phyloP scores from a whole-genome alignment of 306 rosid species.

The Dalbergia cultrata region DNA sequence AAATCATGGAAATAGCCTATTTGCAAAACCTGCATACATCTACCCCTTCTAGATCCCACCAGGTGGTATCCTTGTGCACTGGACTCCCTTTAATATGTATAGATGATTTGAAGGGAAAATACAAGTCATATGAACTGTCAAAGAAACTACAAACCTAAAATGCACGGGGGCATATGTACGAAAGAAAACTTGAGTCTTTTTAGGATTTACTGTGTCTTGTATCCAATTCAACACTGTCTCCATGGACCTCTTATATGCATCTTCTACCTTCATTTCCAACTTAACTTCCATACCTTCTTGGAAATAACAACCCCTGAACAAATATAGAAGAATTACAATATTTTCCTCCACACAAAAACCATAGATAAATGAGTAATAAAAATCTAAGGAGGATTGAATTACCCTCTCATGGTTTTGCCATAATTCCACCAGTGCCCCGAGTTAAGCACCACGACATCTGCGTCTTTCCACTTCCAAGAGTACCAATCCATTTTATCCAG shows the following conservation, averaged over 20 bases:
- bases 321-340: constrained; percentile 11
- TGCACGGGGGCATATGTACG: constrained; percentile 91
- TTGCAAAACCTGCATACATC: too few species aligned
- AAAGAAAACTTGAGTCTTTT: constrained; percentile 76
- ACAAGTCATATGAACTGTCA: constrained; percentile 1
- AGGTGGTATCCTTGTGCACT: too few species aligned
- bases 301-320: constrained; percentile 84
- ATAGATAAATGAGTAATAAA: background rate
- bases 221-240: constrained; percentile 78
- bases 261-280: constrained; percentile 73
- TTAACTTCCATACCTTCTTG: constrained; percentile 76
- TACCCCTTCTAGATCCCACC: too few species aligned
- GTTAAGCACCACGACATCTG: constrained; percentile 78
- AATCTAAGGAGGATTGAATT: constrained; percentile 37
- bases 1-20: too few species aligned
- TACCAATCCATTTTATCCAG: constrained; percentile 92
- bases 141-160: constrained; percentile 71
- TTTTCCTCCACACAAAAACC: background rate
- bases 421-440: constrained; percentile 97
- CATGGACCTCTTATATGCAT: constrained; percentile 71
- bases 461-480: constrained; percentile 76
- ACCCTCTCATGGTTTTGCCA: constrained; percentile 87
- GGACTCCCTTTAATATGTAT: too few species aligned
- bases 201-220: constrained; percentile 58
- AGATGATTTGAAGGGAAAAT: too few species aligned